Evolutionary conservation across 352 stramenopile genomes (phyloP), one percentile per base, ranked within the genome.

Genomic region (Globisporangium lucens): DNA sequence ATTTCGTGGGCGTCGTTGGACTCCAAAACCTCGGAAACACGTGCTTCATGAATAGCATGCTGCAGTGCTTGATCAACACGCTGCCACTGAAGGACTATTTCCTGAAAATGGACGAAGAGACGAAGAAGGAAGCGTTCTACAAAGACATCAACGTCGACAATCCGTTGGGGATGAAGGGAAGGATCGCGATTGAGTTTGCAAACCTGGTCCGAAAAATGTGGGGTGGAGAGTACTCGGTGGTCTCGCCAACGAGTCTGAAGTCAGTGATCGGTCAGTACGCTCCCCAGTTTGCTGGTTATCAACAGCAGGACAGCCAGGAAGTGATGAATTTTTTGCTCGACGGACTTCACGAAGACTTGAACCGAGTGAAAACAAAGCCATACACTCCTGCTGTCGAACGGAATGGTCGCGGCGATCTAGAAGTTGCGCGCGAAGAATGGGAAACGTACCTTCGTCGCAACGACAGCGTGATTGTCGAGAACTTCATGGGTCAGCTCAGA

Each of bases 101-200:
- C 73, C 71, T 98, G 0, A 74, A 70, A 56, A 80, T 80, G 24
- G 74, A 97, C 56, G 82, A 91, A n/a, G 63, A 79, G 0, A 85
- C 73, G 2, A 72, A 73, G 3, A 64, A 61, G 9, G 63, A 61
- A 17, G 64, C 72, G 35, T 90, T 91, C 63, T 65, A 79, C 29
- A 77, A 78, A 13, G 88, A 99, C 67, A 86, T 99, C 52, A 99
- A 99, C 70, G 76, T 82, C 65, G 76, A 93, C 22, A 99, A 99
- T 70, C 97, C 97, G 22, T 83, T 99, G 3, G 88, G 86, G 3
- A 93, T 94, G 84, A 92, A 96, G 43, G 97, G 97, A 9, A 87
- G 90, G 64, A 95, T 99, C 66, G 97, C 97, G 2, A 82, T 83
- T n/a, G 91, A 97, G n/a, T 99, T 99, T 80, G 96, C 91, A 0